A percentile compares a stretch with the other conserved stretches of the same genome.
phyloP scores from a whole-genome alignment of 495 filamentous ascomycete species.

The Barbatosphaeria neglecta region DNA sequence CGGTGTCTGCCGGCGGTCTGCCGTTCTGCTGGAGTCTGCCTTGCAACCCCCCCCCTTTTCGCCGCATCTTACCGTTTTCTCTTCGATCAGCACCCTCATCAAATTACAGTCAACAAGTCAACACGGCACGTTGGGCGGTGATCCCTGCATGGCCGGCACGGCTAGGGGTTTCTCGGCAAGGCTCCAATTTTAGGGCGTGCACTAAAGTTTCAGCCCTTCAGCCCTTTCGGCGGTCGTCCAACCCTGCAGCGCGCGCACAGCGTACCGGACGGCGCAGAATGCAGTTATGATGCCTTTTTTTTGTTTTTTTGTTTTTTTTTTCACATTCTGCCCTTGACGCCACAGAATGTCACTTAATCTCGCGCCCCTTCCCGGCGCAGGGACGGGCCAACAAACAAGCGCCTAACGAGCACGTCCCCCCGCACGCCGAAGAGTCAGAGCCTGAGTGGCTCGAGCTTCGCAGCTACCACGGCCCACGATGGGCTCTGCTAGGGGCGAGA shows the following conservation, averaged over 20 bases:
- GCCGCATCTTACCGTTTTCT: neutral
- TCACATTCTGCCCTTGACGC: neutral
- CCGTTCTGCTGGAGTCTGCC: neutral
- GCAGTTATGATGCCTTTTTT: too few relatives aligned
- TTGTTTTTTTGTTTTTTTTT: too few relatives aligned
- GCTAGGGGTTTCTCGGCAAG: neutral
- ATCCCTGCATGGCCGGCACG: neutral
- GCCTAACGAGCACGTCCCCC: too few relatives aligned
- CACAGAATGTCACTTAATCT: neutral
- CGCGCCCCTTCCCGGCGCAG: neutral
- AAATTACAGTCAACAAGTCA: neutral
- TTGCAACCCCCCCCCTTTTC: neutral
- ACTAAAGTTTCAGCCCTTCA: neutral
- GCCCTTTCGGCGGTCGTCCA: neutral
- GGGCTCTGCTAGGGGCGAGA: too few relatives aligned
- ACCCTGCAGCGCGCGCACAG: too few relatives aligned
- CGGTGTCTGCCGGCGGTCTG: neutral
- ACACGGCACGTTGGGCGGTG: neutral
- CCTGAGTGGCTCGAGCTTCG: too few relatives aligned
- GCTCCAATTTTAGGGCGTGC: neutral
- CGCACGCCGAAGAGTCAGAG: neutral
- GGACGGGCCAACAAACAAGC: neutral
- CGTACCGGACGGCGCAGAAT: too few relatives aligned
- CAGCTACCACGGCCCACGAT: too few relatives aligned
- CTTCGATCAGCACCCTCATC: neutral